Percentiles rank a stretch among this genome's conserved stretches.
Evolutionary conservation across 805 yeast genomes (phyloP).

Genomic region (Lipomyces mesembrius): DNA sequence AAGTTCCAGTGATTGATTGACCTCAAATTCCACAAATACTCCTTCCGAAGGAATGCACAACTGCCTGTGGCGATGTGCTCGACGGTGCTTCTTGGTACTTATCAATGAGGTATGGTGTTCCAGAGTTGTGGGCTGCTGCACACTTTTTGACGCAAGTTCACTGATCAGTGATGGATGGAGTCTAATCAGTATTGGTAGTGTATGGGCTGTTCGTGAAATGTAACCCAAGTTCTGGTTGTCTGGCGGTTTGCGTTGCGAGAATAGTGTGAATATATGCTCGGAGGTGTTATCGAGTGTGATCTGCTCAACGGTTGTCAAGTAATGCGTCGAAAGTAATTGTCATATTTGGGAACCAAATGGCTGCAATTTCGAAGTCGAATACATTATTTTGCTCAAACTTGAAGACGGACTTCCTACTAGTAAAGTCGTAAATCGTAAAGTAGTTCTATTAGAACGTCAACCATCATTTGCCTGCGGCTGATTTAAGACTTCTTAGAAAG

Average conservation of each 20-base stretch:
- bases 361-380: not conserved
- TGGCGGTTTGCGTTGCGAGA: slow-evolving; percentile 16
- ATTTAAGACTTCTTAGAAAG: too few species aligned
- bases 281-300: slow-evolving; percentile 5
- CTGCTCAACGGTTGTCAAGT: slow-evolving; percentile 1
- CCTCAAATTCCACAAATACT: slow-evolving; percentile 30
- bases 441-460: too few species aligned
- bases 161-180: not conserved
- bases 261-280: slow-evolving; percentile 27
- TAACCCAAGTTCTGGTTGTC: slow-evolving; percentile 26
- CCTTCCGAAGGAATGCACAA: not conserved
- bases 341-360: not conserved
- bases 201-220: slow-evolving; percentile 19
- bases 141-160: not conserved
- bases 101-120: not conserved
- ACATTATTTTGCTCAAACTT: not conserved
- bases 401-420: not conserved
- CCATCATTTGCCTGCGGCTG: too few species aligned
- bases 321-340: not conserved
- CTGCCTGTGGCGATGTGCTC: not conserved
- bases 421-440: too few species aligned
- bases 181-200: slow-evolving; percentile 8
- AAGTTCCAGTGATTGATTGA: slow-evolving; percentile 47
- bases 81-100: not conserved
- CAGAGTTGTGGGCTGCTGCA: not conserved